These are phyloP conservation scores for Ramalina peruviana DNA, from an alignment of 495 filamentous ascomycete genomes.

Conservation along the genomic window DNA sequence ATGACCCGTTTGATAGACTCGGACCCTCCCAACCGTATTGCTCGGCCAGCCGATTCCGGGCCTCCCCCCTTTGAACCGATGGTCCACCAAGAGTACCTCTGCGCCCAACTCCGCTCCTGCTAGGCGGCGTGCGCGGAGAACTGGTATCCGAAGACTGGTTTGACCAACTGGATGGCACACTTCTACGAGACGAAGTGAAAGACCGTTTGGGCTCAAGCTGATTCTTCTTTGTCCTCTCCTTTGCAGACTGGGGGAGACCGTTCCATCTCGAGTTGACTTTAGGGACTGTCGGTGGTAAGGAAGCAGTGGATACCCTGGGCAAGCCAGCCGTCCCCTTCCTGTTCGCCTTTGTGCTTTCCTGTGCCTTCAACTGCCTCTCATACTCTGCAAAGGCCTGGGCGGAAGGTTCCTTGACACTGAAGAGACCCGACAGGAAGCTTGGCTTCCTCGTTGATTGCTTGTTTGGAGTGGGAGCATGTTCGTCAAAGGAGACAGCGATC, in stretches of 20 bases:
- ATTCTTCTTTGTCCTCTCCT: slow-evolving; percentile 19
- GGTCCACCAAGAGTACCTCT: slow-evolving; percentile 6
- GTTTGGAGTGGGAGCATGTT: background rate
- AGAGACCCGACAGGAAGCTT: slow-evolving; percentile 13
- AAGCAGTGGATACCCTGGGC: slow-evolving; percentile 24
- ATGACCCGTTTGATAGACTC: background rate
- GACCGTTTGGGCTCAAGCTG: slow-evolving; percentile 15
- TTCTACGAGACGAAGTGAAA: background rate
- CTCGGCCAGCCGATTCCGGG: slow-evolving; percentile 6
- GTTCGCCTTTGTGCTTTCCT: slow-evolving; percentile 10
- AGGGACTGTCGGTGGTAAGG: slow-evolving; percentile 29
- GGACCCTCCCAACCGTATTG: slow-evolving; percentile 12
- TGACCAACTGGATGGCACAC: slow-evolving; percentile 1
- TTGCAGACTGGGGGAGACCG: slow-evolving; percentile 25
- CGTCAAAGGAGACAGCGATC: background rate
- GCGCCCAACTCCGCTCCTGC: background rate
- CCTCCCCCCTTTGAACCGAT: slow-evolving; percentile 4
- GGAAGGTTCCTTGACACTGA: slow-evolving; percentile 20
- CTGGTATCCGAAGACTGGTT: background rate
- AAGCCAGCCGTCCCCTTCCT: slow-evolving; percentile 15
- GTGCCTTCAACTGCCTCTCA: slow-evolving; percentile 11
- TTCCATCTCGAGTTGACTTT: slow-evolving; percentile 38
- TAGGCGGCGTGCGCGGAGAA: background rate
- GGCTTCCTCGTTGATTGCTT: slow-evolving; percentile 4
- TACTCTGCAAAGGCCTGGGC: slow-evolving; percentile 17